phyloP scores from a whole-genome alignment of 306 rosid genomes.

The Purshia tridentata region DNA sequence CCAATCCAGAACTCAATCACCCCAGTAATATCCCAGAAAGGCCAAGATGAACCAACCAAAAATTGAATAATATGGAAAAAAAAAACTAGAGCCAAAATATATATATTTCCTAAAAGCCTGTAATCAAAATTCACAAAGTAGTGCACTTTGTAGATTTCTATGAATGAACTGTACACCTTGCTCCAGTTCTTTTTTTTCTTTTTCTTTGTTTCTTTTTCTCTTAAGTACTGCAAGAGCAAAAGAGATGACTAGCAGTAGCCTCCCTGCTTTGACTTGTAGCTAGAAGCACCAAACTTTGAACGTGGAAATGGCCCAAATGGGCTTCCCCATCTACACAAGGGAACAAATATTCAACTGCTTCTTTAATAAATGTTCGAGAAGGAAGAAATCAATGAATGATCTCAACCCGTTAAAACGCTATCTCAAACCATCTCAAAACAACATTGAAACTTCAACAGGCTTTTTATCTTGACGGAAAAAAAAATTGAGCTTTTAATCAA shows the following conservation, averaged over 20 bases:
- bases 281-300: conserved; percentile 35
- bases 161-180: too few relatives aligned
- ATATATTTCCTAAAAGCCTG: not conserved
- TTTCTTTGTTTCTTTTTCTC: not conserved
- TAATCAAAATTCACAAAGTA: not conserved
- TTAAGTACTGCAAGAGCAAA: not conserved
- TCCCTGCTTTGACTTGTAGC: conserved; percentile 49
- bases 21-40: conserved; percentile 3
- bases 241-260: conserved; percentile 8
- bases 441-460: conserved; percentile 5
- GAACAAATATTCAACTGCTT: conserved; percentile 10
- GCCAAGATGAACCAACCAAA: not conserved
- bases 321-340: not conserved
- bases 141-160: not conserved
- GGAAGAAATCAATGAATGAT: not conserved
- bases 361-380: not conserved
- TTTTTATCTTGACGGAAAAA: not conserved
- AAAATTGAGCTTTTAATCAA: not conserved
- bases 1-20: not conserved
- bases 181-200: not conserved
- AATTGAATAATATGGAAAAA: not conserved
- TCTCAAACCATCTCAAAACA: not conserved
- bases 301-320: conserved; percentile 21
- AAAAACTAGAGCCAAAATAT: not conserved
- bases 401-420: not conserved